Evolutionary conservation across 257 asterid species (phyloP).

Genomic region (Orobanche coerulescens): DNA sequence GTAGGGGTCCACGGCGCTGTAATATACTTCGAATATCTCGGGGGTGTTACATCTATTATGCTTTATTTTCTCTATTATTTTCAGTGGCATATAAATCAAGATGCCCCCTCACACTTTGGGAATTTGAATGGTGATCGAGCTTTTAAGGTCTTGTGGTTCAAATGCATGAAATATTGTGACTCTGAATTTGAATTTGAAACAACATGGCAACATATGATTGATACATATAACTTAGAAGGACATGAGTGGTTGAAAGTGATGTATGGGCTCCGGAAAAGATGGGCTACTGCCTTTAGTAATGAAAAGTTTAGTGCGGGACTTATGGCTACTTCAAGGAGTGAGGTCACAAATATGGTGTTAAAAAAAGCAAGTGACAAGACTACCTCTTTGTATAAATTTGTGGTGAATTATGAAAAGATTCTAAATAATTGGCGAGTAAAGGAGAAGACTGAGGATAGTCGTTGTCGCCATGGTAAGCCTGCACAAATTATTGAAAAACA

Average conservation of each 20-base stretch:
- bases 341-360: background rate
- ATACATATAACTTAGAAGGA: background rate
- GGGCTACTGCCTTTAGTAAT: slow-evolving; percentile 5
- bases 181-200: background rate
- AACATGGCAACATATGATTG: background rate
- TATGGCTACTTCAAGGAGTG: background rate
- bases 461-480: background rate
- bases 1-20: too few relatives aligned
- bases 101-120: background rate
- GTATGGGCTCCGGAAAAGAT: background rate
- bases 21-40: too few relatives aligned
- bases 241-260: background rate
- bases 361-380: background rate
- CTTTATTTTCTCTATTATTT: too few relatives aligned
- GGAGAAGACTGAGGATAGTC: too few relatives aligned
- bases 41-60: too few relatives aligned
- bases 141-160: background rate
- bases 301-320: background rate
- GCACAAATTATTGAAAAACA: background rate
- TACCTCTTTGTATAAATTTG: background rate
- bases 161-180: background rate
- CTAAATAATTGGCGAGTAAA: background rate
- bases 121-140: background rate
- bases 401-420: background rate
- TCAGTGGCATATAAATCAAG: slow-evolving; percentile 7